Conservation (phyloP, 768 basidiomycete species). For the Mycena latifolia region DNA sequence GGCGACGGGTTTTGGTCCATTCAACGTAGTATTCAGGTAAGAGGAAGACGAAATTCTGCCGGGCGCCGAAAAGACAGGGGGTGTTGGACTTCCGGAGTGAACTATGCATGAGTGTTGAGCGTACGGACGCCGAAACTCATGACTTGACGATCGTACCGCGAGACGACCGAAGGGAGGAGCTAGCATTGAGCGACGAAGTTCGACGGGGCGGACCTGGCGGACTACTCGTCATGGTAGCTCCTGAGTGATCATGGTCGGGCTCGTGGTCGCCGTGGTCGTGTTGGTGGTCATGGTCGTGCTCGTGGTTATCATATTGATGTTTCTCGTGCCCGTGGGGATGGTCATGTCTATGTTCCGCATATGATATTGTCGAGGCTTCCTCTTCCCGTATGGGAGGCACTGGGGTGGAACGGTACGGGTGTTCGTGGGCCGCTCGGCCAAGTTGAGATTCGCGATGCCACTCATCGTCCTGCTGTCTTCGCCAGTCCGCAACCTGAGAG, state of each 20-base stretch:
- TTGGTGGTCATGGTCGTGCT: slow-evolving; percentile 20
- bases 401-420: slow-evolving; percentile 9
- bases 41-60: slow-evolving; percentile 24
- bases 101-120: slow-evolving; percentile 26
- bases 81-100: slow-evolving; percentile 28
- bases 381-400: slow-evolving; percentile 35
- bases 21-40: slow-evolving; percentile 8
- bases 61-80: slow-evolving; percentile 29
- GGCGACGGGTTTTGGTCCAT: slow-evolving; percentile 10
- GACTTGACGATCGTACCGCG: slow-evolving; percentile 34
- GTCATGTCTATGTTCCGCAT: slow-evolving; percentile 12
- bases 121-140: slow-evolving; percentile 22
- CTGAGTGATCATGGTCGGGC: slow-evolving; percentile 17
- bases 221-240: slow-evolving; percentile 1
- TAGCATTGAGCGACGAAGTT: slow-evolving; percentile 25
- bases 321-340: slow-evolving; percentile 2
- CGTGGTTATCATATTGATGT: slow-evolving; percentile 6
- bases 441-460: slow-evolving; percentile 19
- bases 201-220: slow-evolving; percentile 31
- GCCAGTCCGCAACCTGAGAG: slow-evolving; percentile 45
- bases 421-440: background rate
- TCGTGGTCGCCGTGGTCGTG: slow-evolving; percentile 22
- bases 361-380: slow-evolving; percentile 6
- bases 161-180: slow-evolving; percentile 34
- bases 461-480: slow-evolving; percentile 46